Evolutionary conservation across 768 basidiomycete species (phyloP).

Genomic region (Boletus reticuloceps): DNA sequence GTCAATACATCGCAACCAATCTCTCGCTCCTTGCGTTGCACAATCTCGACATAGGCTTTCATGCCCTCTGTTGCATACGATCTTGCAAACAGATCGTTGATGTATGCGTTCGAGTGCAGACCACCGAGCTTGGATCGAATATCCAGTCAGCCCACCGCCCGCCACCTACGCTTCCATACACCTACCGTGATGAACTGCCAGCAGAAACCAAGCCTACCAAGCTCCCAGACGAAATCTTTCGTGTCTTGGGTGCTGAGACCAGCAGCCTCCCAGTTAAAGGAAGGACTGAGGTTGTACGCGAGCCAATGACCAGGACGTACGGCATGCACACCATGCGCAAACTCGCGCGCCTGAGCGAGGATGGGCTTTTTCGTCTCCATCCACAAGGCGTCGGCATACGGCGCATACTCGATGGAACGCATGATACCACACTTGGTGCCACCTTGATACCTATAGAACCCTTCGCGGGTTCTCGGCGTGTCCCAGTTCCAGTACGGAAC

Average conservation of each 20-base stretch:
- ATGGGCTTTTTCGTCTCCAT: conserved; percentile 98
- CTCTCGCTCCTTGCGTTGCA: conserved; percentile 91
- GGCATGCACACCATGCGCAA: conserved; percentile 83
- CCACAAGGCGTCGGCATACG: conserved; percentile 90
- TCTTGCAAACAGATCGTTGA: conserved; percentile 88
- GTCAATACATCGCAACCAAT: conserved; percentile 95
- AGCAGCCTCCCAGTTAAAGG: conserved; percentile 93
- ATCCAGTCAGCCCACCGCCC: conserved; percentile 1
- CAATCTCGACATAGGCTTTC: conserved; percentile 96
- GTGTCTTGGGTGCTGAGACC: conserved; percentile 84
- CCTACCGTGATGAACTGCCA: conserved; percentile 99
- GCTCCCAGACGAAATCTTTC: conserved; percentile 86
- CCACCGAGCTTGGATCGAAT: conserved; percentile 72
- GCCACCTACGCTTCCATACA: neutral
- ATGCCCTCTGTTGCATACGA: conserved; percentile 93
- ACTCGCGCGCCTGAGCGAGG: conserved; percentile 86
- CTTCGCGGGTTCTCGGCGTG: conserved; percentile 89
- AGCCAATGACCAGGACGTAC: conserved; percentile 90
- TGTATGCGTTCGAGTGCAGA: conserved; percentile 96
- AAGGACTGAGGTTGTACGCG: conserved; percentile 93
- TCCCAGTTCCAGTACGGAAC: conserved; percentile 96
- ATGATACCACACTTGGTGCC: conserved; percentile 93
- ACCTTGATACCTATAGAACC: conserved; percentile 96
- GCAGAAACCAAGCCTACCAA: conserved; percentile 94
- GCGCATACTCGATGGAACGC: conserved; percentile 89